Evolutionary conservation across 2,329 filamentous ascomycete species (phyloP).

Genomic region (Aspergillus udagawae): DNA sequence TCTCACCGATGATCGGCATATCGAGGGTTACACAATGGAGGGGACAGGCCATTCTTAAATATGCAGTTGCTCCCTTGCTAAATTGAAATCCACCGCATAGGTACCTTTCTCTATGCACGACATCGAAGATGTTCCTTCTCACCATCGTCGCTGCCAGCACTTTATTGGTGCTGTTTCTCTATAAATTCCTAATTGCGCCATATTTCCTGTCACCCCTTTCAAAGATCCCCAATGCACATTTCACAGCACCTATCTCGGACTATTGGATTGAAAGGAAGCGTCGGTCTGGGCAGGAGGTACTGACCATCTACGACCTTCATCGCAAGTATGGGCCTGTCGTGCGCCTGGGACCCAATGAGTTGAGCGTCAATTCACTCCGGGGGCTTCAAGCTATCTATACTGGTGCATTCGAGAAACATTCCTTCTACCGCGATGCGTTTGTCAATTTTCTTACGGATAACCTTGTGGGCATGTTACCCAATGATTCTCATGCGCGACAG

Average conservation of each 20-base stretch:
- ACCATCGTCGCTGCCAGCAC: not conserved
- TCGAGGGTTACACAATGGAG: not conserved
- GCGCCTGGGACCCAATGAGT: constrained; percentile 58
- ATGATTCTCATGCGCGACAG: constrained; percentile 58
- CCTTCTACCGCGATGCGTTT: constrained; percentile 64
- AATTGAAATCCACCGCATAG: not conserved
- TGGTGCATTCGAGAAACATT: constrained; percentile 64
- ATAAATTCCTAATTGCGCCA: constrained; percentile 23
- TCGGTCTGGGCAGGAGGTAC: constrained; percentile 53
- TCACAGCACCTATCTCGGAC: constrained; percentile 54
- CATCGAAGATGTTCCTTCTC: not conserved
- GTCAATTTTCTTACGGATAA: constrained; percentile 59
- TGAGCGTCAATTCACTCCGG: constrained; percentile 62
- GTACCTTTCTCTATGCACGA: not conserved
- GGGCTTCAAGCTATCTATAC: constrained; percentile 58
- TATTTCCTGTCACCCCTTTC: constrained; percentile 55
- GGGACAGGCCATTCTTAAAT: not conserved
- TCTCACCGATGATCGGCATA: not conserved
- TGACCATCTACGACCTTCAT: constrained; percentile 54
- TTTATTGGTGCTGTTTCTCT: constrained; percentile 10
- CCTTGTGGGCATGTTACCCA: constrained; percentile 61
- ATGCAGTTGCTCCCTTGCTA: not conserved
- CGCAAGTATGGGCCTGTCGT: constrained; percentile 54
- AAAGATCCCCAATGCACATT: constrained; percentile 61
- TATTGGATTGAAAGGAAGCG: constrained; percentile 61